phyloP scores from a whole-genome alignment of 306 rosid species.

The Oemleria cerasiformis region DNA sequence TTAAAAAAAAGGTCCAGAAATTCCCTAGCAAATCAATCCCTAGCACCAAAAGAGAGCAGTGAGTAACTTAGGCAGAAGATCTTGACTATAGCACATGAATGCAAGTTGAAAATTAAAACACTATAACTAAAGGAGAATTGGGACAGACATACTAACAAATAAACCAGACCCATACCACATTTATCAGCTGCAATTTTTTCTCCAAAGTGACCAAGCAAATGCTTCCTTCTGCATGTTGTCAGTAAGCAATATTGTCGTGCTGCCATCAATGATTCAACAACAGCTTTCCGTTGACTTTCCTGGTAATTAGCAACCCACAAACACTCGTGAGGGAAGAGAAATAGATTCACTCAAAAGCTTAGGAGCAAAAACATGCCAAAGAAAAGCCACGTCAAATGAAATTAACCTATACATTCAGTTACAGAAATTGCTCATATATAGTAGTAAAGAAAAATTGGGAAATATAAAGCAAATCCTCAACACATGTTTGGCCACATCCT shows the following conservation, averaged over 20 bases:
- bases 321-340: slow-evolving; percentile 18
- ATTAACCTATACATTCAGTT: slow-evolving; percentile 17
- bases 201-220: slow-evolving; percentile 78
- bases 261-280: slow-evolving; percentile 65
- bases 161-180: slow-evolving; percentile 60
- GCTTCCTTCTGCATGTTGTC: slow-evolving; percentile 81
- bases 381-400: slow-evolving; percentile 19
- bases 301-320: slow-evolving; percentile 34
- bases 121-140: background rate
- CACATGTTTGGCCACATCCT: background rate
- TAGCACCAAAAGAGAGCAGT: background rate
- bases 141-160: slow-evolving; percentile 23
- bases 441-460: background rate
- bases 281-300: slow-evolving; percentile 77
- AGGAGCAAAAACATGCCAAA: slow-evolving; percentile 16
- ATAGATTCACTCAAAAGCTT: slow-evolving; percentile 9
- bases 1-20: background rate
- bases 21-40: background rate
- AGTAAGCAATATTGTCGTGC: slow-evolving; percentile 74
- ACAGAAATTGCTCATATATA: background rate
- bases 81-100: background rate
- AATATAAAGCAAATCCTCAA: background rate
- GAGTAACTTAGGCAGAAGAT: background rate
- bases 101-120: background rate
- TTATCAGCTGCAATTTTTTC: slow-evolving; percentile 55